Evolutionary conservation across 2,329 filamentous ascomycete genomes (phyloP), one percentile per base, ranked within the genome.

Genomic region (Magnaporthiopsis poae): DNA sequence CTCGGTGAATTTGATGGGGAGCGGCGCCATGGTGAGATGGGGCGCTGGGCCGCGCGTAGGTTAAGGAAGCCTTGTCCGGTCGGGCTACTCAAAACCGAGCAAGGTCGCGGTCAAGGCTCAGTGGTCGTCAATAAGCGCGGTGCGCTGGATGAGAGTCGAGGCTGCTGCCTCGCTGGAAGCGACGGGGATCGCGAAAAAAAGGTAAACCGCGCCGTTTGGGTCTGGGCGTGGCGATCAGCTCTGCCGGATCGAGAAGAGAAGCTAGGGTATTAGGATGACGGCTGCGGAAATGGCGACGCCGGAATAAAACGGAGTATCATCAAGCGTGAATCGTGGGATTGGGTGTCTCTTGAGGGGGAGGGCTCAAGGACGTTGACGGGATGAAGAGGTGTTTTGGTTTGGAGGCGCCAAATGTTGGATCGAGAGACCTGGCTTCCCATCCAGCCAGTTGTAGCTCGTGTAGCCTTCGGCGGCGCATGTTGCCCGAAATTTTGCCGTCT

Each of bases 1-100:
- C 75, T 79, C 77, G 73, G 75, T 75, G 73, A 78, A 76, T 72
- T 77, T 78, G 74, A 77, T 78, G 65, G 76, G 76, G 66, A 77
- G 69, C 64, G 74, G 74, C 69, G 76, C 74, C 76, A 78, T 78
- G 69, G 61, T 75, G 72, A 69, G 66, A 33, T 52, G 29, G 66
- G 67, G 74, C 74, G 74, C 74, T 74, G 68, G 69, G 68, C 69
- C 73, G 74, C 74, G 74, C 73, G 72, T 65, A 21, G 18, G 27
- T 31, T 31, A 7, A 21, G 39, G 39, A 21, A 52, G 4, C 5
- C 39, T 52, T 52, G 15, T 18, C 39, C 39, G 39, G 39, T 52
- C 39, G 18, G 18, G 39, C 39, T 52, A 52, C 18, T 52, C 39
- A 5, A 21, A 52, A 21, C 39, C 8, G 18, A 52, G 18, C 4